Base-by-base conservation (phyloP, 345 rosid species). In the Sisymbrium irio region DNA sequence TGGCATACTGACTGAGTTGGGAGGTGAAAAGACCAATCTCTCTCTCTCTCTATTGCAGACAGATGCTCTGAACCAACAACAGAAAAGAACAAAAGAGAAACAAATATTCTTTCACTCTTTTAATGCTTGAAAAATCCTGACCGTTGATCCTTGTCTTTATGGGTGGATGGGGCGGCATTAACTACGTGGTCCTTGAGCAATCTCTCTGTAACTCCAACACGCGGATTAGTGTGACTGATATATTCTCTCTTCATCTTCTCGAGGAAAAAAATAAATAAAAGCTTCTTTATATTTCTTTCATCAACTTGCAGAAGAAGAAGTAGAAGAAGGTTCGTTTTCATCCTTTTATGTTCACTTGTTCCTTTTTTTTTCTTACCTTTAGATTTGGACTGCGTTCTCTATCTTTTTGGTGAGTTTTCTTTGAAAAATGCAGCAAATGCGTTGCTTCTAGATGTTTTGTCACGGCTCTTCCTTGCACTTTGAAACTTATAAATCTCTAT, bases 101-200 rank as follows among this genome's bases (percentile, higher is more conserved):
- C 78, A 75, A 60, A 67, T 75, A 75, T 75, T 67, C 73, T 74
- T 57, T 57, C 18, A 32, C 36, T 25, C 32, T 35, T 19, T 42
- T 46, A 66, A 67, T 59, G 78, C 36, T 18, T 2, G 10, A 66
- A 60, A 22, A 30, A 75, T 75, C 56, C 3, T 67, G 69, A 67
- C 74, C 74, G 69, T 75, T 75, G 74, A 75, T 67, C 13, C 14
- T 49, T 60, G n/a, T 19, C 69, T 67, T 60, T 67, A 60, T 60
- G 63, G 45, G 74, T 67, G 74, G 74, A 75, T 67, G 74, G 74
- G 78, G 78, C 18, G 25, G 56, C 69, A 67, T 75, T 60, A 60
- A 46, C 74, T 75, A 75, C 73, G 78, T 75, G 78, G 78, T 67
- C 78, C 73, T 67, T 50, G 27, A 17, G 32, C 47, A 59, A 3